phyloP scores from a whole-genome alignment of 768 basidiomycete genomes.

The Chalciporus piperatus region DNA sequence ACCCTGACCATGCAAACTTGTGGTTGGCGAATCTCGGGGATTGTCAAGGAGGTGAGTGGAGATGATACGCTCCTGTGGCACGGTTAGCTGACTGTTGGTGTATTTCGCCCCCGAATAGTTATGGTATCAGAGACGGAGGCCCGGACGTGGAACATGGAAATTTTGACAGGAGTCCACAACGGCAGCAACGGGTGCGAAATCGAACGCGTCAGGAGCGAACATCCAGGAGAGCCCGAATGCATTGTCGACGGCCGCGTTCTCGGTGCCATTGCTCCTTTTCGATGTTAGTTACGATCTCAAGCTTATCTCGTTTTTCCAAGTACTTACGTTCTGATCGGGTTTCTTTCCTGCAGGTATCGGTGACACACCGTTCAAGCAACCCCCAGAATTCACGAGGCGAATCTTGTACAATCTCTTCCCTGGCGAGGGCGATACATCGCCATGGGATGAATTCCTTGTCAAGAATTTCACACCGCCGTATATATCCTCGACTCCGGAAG shows the following conservation, averaged over 20 bases:
- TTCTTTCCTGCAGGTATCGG: constrained; percentile 49
- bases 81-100: not conserved
- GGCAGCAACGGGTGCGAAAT: constrained; percentile 67
- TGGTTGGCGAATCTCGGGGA: constrained; percentile 84
- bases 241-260: constrained; percentile 65
- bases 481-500: constrained; percentile 62
- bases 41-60: constrained; percentile 65
- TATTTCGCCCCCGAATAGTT: constrained; percentile 34
- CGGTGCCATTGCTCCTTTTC: constrained; percentile 73
- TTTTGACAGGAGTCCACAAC: constrained; percentile 67
- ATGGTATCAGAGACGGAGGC: constrained; percentile 47
- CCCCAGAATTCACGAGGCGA: constrained; percentile 63
- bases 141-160: constrained; percentile 57
- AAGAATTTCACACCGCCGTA: constrained; percentile 64
- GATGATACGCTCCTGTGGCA: not conserved
- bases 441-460: constrained; percentile 66
- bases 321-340: constrained; percentile 4
- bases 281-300: constrained; percentile 50
- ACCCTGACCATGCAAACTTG: constrained; percentile 63
- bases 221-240: constrained; percentile 70
- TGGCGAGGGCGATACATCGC: constrained; percentile 57
- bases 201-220: constrained; percentile 57
- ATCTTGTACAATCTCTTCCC: constrained; percentile 66
- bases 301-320: constrained; percentile 4
- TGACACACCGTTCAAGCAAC: constrained; percentile 71